Percentiles rank a stretch among this genome's conserved stretches.
These are phyloP conservation scores for Nectriaceae sp. DNA, from an alignment of 2,329 filamentous ascomycete species.

Conservation along the genomic window DNA sequence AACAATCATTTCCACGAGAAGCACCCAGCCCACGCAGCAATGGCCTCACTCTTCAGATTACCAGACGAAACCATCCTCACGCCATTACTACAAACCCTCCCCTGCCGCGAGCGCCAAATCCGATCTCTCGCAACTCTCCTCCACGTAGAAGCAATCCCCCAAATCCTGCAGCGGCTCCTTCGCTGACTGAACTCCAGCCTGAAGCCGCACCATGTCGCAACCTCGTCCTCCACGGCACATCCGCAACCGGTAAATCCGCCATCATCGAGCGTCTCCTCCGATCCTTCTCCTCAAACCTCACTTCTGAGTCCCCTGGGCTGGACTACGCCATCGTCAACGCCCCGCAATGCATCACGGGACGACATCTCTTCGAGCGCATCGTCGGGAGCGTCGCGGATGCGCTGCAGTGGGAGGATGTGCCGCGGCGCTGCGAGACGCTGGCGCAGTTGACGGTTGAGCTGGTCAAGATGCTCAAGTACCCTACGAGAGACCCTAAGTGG, in stretches of 20 bases:
- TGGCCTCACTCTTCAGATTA: slow-evolving; percentile 48
- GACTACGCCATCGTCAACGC: slow-evolving; percentile 66
- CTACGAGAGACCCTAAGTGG: slow-evolving; percentile 37
- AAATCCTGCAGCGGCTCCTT: too few relatives aligned
- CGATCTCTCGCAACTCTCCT: slow-evolving; percentile 58
- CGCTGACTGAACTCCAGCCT: slow-evolving; percentile 45
- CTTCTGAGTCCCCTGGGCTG: slow-evolving; percentile 32
- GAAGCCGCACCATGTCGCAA: slow-evolving; percentile 70
- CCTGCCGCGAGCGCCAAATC: slow-evolving; percentile 61
- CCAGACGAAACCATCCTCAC: slow-evolving; percentile 54
- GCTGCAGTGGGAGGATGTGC: slow-evolving; percentile 49
- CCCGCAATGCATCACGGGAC: slow-evolving; percentile 74
- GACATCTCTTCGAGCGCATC: slow-evolving; percentile 76
- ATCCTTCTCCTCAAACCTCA: slow-evolving; percentile 21
- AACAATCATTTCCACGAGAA: background rate
- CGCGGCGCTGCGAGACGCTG: slow-evolving; percentile 75
- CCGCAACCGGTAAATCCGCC: slow-evolving; percentile 83
- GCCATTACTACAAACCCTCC: slow-evolving; percentile 50
- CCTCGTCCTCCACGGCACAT: slow-evolving; percentile 79
- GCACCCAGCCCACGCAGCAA: slow-evolving; percentile 18
- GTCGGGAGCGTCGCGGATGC: slow-evolving; percentile 59
- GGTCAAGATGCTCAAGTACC: slow-evolving; percentile 59
- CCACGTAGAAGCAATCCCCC: slow-evolving; percentile 38
- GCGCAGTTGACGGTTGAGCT: slow-evolving; percentile 76
- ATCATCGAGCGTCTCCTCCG: slow-evolving; percentile 57